Conservation (phyloP, 2,329 filamentous ascomycete species). For the Pseudogymnoascus sp. region DNA sequence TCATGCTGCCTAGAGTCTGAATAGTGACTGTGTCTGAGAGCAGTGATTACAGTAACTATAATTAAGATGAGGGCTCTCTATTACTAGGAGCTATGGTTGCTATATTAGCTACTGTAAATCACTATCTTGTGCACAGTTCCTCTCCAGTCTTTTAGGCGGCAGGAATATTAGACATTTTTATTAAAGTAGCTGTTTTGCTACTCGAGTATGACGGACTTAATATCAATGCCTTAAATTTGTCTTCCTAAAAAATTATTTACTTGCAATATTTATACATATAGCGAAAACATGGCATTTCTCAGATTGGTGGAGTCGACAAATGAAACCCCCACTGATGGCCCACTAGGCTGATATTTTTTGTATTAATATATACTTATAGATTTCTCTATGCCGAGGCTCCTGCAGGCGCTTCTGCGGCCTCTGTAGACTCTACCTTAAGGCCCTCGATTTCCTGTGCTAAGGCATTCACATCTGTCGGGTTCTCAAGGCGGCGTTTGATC, state of each 20-base stretch:
- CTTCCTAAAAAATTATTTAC: not conserved
- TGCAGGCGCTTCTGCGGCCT: not conserved
- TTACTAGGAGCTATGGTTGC: too few species aligned
- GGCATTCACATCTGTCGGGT: conserved; percentile 27
- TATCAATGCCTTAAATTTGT: not conserved
- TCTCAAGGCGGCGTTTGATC: conserved; percentile 44
- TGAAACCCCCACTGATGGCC: not conserved
- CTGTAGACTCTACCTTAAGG: conserved; percentile 20
- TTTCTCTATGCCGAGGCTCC: not conserved
- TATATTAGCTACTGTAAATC: too few species aligned
- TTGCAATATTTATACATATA: not conserved
- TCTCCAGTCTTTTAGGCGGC: too few species aligned
- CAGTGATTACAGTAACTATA: too few species aligned
- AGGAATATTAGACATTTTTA: not conserved
- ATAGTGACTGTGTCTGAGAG: too few species aligned
- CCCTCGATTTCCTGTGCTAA: conserved; percentile 23
- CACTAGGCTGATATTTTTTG: not conserved
- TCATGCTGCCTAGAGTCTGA: too few species aligned
- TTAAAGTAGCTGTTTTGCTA: not conserved
- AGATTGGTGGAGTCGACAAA: not conserved
- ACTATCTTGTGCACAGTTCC: too few species aligned
- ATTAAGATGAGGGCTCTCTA: too few species aligned
- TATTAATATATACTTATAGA: not conserved
- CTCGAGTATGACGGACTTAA: not conserved
- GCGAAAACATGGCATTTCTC: not conserved